Evolutionary conservation across 75 land plant species (phyloP).

Genomic region (Pseudotsuga menziesii): DNA sequence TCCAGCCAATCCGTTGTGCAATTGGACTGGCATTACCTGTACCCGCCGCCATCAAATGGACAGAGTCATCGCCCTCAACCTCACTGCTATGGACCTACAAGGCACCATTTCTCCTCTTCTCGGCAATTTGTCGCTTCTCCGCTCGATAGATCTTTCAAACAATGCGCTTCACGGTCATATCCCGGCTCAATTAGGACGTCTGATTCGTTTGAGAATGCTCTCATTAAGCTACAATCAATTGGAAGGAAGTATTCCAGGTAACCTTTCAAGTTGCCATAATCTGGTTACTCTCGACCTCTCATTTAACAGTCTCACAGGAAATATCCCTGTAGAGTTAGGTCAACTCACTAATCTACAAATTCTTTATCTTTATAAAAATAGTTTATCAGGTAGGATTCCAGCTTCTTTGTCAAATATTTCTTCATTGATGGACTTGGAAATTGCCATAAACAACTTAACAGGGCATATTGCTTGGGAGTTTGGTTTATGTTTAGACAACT

Average conservation of each 20-base stretch:
- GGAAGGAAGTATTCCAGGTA: neutral
- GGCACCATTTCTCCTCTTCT: neutral
- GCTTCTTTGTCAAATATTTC: slow-evolving; percentile 17
- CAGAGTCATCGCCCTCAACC: neutral
- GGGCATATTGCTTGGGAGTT: slow-evolving; percentile 24
- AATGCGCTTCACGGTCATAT: neutral
- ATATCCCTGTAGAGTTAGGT: slow-evolving; percentile 13
- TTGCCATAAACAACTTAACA: slow-evolving; percentile 29
- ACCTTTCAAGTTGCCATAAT: neutral
- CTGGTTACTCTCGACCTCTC: neutral
- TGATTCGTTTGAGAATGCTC: neutral
- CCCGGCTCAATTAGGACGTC: neutral
- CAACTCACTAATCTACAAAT: neutral
- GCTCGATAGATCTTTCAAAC: neutral
- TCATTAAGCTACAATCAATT: neutral
- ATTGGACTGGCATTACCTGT: too few species aligned
- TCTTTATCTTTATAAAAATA: slow-evolving; percentile 11
- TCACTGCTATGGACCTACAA: neutral
- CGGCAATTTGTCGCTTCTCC: neutral
- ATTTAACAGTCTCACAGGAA: neutral
- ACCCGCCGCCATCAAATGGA: neutral
- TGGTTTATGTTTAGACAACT: too few species aligned
- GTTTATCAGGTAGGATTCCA: slow-evolving; percentile 27
- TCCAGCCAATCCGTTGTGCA: too few species aligned
- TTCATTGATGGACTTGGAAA: slow-evolving; percentile 20